A percentile compares a stretch with the other conserved stretches of the same genome.
Evolutionary conservation across 1,284 basidiomycete genomes (phyloP).

Genomic region (Austropuccinia psidii): DNA sequence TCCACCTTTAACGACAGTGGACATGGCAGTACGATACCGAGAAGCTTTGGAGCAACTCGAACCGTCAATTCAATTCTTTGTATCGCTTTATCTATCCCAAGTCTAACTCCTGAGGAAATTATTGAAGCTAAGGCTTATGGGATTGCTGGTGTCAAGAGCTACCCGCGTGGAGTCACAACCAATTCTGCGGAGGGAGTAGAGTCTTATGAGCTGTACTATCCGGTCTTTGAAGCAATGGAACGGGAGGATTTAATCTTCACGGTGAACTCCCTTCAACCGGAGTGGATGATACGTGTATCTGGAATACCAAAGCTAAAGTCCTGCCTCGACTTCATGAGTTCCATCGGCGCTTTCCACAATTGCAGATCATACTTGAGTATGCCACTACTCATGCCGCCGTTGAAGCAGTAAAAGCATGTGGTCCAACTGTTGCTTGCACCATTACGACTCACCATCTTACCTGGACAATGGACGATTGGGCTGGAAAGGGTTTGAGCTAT

Average conservation of each 20-base stretch:
- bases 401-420: slow-evolving; percentile 72
- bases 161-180: slow-evolving; percentile 89
- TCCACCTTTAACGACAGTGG: slow-evolving; percentile 80
- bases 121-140: slow-evolving; percentile 77
- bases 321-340: slow-evolving; percentile 77
- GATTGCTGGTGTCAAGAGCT: slow-evolving; percentile 51
- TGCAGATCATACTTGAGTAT: slow-evolving; percentile 96
- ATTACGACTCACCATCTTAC: slow-evolving; percentile 96
- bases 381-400: slow-evolving; percentile 95
- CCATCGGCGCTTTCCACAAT: slow-evolving; percentile 72
- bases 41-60: slow-evolving; percentile 67
- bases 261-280: slow-evolving; percentile 93
- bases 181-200: slow-evolving; percentile 96
- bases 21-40: slow-evolving; percentile 74
- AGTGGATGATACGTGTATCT: slow-evolving; percentile 71
- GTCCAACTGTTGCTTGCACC: slow-evolving; percentile 83
- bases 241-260: slow-evolving; percentile 88
- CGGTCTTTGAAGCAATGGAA: slow-evolving; percentile 91
- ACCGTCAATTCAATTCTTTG: slow-evolving; percentile 73
- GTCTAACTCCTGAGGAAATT: slow-evolving; percentile 84
- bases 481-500: slow-evolving; percentile 88
- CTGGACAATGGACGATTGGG: slow-evolving; percentile 93
- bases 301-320: slow-evolving; percentile 89
- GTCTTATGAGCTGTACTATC: slow-evolving; percentile 88
- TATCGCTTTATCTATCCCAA: slow-evolving; percentile 89